Percentiles rank a stretch among this genome's conserved stretches.
phyloP scores from a whole-genome alignment of 371 early-diverging fungal genomes.

The Chytridium lagenaria region DNA sequence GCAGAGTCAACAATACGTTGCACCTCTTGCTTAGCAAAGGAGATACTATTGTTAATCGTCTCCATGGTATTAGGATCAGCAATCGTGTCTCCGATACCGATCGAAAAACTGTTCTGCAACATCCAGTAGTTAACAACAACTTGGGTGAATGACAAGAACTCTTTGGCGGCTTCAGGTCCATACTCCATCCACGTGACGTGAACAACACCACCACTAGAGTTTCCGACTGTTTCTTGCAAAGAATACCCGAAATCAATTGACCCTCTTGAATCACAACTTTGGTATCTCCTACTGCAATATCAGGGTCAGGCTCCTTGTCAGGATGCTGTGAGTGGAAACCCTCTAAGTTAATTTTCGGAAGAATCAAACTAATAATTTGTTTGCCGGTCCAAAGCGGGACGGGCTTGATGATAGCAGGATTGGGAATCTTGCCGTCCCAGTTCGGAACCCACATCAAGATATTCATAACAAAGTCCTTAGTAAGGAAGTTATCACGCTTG shows the following conservation, averaged over 20 bases:
- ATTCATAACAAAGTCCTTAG: constrained; percentile 93
- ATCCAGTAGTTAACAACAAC: constrained; percentile 97
- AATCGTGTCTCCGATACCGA: constrained; percentile 99
- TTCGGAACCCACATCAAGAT: constrained; percentile 93
- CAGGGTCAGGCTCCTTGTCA: constrained; percentile 59
- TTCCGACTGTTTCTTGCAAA: constrained; percentile 98
- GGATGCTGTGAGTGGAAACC: constrained; percentile 81
- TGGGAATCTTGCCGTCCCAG: constrained; percentile 95
- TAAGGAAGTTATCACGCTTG: constrained; percentile 91
- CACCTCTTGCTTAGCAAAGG: constrained; percentile 85
- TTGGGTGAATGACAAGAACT: constrained; percentile 96
- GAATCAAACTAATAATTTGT: constrained; percentile 93
- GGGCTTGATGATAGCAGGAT: constrained; percentile 96
- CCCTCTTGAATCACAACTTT: constrained; percentile 96
- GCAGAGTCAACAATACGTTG: constrained; percentile 86
- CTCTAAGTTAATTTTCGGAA: constrained; percentile 87
- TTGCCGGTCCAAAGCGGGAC: constrained; percentile 98
- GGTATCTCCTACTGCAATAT: constrained; percentile 90
- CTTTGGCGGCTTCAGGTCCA: constrained; percentile 88
- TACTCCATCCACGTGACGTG: constrained; percentile 97
- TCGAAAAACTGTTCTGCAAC: constrained; percentile 93
- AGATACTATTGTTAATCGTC: constrained; percentile 84
- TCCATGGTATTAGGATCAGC: constrained; percentile 91
- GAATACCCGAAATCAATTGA: constrained; percentile 91
- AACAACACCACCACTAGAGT: constrained; percentile 91